Conservation (phyloP, 169 alveolate species). For the Amoebophrya sp. region DNA sequence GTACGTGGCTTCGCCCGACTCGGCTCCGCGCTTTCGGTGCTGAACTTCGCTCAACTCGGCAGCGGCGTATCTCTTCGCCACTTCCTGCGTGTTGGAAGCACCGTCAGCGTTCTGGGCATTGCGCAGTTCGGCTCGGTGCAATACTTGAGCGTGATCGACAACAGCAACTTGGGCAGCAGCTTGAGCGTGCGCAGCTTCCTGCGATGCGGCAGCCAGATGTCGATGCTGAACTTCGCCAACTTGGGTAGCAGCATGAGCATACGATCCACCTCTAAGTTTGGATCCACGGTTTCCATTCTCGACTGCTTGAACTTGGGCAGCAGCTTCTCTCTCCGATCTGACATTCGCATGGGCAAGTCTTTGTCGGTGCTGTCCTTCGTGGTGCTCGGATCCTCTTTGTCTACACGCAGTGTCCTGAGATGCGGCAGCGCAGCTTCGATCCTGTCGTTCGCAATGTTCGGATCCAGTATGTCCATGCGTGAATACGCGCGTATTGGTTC, state of each 20-base stretch:
- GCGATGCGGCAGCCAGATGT: neutral
- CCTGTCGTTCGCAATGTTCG: neutral
- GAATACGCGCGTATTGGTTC: neutral
- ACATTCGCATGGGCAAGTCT: neutral
- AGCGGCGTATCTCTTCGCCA: conserved; percentile 12
- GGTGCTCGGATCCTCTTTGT: neutral
- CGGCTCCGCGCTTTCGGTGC: neutral
- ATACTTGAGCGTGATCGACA: neutral
- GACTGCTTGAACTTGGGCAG: neutral
- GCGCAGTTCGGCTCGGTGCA: neutral
- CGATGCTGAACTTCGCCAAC: neutral
- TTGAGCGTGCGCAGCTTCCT: neutral
- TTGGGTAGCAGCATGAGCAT: neutral
- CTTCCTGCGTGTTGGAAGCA: neutral
- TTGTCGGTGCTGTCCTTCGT: neutral
- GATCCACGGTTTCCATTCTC: neutral
- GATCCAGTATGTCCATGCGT: neutral
- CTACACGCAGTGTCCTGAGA: neutral
- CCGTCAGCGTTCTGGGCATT: neutral
- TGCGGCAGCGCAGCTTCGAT: neutral
- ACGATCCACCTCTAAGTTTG: neutral
- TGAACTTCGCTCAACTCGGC: neutral
- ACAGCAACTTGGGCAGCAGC: neutral
- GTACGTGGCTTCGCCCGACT: neutral
- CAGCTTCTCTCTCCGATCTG: neutral